Evolutionary conservation across 768 basidiomycete genomes (phyloP), one percentile per base, ranked within the genome.

Genomic region (Tylopilus felleus): DNA sequence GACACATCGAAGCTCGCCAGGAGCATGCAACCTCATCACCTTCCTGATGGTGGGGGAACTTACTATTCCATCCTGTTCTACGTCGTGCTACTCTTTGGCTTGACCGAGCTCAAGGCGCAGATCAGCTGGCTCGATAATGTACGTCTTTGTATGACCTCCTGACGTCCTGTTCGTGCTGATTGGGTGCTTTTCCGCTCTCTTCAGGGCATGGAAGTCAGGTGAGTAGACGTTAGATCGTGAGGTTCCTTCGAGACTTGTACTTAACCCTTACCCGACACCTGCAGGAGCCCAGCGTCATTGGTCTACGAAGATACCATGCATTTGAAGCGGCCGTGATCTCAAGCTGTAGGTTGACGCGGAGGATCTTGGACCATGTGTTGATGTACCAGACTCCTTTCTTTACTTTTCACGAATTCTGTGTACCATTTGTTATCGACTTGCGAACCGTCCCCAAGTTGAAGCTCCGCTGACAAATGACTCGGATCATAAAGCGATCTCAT

Each of bases 41-140:
- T 60, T 28, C 58, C 58, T 1, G 57, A 31, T 27, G 57, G 47
- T 1, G 57, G 28, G 2, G 50, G 51, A 23, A 54, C 57, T 21
- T 59, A 60, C 4, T 59, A 59, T 41, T 46, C 57, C 22, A 59
- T 59, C 22, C 4, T 59, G 27, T 53, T 59, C n/a, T 56, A 66
- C 23, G 62, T 82, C 13, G 68, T 82, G n/a, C 53, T 83, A 13
- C 64, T 76, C 1, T 80, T 83, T 53, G 81, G 80, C 1, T 59
- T 77, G 29, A 82, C 79, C 12, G 81, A 82, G 49, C 57, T 81
- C 49, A 75, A 75, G 62, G 80, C 80, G 0, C 76, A 79, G 47
- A 73, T 82, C n/a, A 68, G 71, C 9, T 82, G 80, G 78, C 63
- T 64, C 7, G 51, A 59, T 22, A 17, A 73, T 28, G 78, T 79